A percentile compares a stretch with the other conserved stretches of the same genome.
These are phyloP conservation scores for Corymbia maculata DNA, from an alignment of 345 rosid species.

Conservation along the genomic window DNA sequence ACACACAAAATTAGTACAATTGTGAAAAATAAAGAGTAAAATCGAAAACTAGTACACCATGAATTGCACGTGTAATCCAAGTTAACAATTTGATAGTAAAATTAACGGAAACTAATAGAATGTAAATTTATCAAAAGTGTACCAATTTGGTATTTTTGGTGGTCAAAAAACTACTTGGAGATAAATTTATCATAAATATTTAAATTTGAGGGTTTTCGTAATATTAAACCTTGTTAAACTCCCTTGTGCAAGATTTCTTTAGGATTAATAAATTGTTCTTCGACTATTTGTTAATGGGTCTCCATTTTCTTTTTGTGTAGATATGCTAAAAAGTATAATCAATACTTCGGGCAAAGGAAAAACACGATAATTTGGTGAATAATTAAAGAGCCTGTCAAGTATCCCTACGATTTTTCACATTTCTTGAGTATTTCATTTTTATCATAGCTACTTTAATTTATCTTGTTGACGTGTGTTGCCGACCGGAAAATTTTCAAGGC, in stretches of 20 bases:
- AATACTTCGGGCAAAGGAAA: neutral
- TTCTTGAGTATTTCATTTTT: neutral
- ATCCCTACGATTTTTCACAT: neutral
- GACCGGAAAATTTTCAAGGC: neutral
- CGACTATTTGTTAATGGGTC: neutral
- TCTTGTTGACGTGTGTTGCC: neutral
- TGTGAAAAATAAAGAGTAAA: too few relatives aligned
- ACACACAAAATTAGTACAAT: too few relatives aligned
- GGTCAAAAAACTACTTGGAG: too few relatives aligned
- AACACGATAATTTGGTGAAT: neutral
- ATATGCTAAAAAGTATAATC: neutral
- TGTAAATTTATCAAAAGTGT: too few relatives aligned
- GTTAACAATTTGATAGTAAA: too few relatives aligned
- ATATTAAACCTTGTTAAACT: neutral
- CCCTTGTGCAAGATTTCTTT: neutral
- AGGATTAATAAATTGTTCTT: neutral
- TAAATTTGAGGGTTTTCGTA: too few relatives aligned
- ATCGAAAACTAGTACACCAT: too few relatives aligned
- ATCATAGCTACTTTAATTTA: neutral
- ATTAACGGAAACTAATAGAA: too few relatives aligned
- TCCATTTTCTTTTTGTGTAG: neutral
- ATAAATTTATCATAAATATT: too few relatives aligned
- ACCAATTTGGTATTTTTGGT: too few relatives aligned
- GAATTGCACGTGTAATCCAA: too few relatives aligned
- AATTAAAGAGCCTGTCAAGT: rapidly evolving